Base-by-base conservation (phyloP, 225 moss, liverwort and hornwort genomes). In the Asterella californica region DNA sequence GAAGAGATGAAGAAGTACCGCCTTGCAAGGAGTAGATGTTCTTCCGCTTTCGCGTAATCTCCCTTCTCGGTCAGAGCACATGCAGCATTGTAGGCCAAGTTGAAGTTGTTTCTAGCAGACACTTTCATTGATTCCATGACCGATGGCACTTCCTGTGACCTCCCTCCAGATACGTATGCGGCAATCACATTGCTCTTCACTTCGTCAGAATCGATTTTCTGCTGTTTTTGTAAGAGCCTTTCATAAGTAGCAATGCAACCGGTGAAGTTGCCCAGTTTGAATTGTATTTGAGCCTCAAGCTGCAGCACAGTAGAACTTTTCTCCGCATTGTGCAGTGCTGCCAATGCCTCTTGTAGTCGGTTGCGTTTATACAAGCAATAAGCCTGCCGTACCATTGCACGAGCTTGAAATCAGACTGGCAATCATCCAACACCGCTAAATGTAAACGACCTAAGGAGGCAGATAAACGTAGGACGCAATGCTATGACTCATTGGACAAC, bases 111-210 rank as follows among this genome's bases (percentile, higher is more conserved):
- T 36, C 83, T 89, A 38, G 92, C 85, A 65, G 90, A 84, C 15
- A 90, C 91, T 83, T 92, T 91, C 78, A 99, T 79, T 12, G 87
- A 83, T 14, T 90, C 95, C 91, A 99, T 91, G 24, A 90, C 88
- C 30, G 86, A 84, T 33, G 89, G 89, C 63, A 99, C 99, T 42
- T 99, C 99, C 22, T 81, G 52, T n/a, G 92, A 88, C 52, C 92
- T 84, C 50, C 90, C 99, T 71, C 90, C 95, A 34, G 91, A 90
- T 50, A 95, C 92, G 78, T 90, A 95, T 53, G 99, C 95, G 10
- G 99, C 99, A 61, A 99, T 87, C 60, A 95, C 82, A 77, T 99
- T 99, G 85, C 93, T 90, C 87, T 95, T 99, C 67, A 99, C 92
- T 79, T 97, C 96, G 66, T 89, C 91, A 2, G 91, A 88, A 33